These are phyloP conservation scores for Aspergillus bertholletiae DNA, from an alignment of 495 filamentous ascomycete genomes.

Conservation along the genomic window DNA sequence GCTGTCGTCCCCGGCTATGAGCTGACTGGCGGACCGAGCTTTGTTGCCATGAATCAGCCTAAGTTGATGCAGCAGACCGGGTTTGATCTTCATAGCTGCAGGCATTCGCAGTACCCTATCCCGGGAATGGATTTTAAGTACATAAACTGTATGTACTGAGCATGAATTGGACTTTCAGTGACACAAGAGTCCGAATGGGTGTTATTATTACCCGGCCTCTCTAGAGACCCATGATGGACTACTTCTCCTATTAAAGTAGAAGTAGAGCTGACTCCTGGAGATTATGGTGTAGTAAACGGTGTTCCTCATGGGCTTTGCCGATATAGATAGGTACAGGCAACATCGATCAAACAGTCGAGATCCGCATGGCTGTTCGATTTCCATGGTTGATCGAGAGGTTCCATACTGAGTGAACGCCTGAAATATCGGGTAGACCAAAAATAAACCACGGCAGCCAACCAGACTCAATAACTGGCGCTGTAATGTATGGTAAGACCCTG, in stretches of 20 bases:
- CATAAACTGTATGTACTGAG: too few species aligned
- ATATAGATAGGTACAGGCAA: not conserved
- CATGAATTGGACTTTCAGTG: too few species aligned
- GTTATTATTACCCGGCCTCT: too few species aligned
- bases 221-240: too few species aligned
- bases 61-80: not conserved
- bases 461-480: conserved; percentile 8
- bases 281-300: too few species aligned
- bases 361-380: not conserved
- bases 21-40: not conserved
- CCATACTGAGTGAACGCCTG: not conserved
- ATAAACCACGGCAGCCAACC: conserved; percentile 15
- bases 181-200: too few species aligned
- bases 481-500: conserved; percentile 2
- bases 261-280: too few species aligned
- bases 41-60: not conserved
- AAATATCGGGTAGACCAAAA: conserved; percentile 1
- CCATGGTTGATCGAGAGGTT: not conserved
- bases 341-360: not conserved
- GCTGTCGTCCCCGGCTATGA: not conserved
- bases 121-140: too few species aligned
- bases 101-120: too few species aligned
- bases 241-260: too few species aligned
- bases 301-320: not conserved
- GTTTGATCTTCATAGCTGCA: too few species aligned